Conservation (phyloP, 2,329 filamentous ascomycete species). For the Knufia petricola region DNA sequence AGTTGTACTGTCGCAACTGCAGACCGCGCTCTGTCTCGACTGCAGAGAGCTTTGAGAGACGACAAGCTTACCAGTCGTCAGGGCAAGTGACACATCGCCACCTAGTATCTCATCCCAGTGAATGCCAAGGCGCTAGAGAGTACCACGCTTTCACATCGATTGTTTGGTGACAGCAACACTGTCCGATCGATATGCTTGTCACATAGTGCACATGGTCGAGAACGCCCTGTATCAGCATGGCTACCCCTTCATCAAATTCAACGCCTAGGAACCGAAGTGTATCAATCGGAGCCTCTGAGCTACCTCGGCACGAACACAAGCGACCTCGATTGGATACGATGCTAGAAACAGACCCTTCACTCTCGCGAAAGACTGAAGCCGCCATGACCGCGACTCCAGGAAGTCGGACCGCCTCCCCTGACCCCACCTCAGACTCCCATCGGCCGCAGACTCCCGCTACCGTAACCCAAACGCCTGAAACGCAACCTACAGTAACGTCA, state of each 20-base stretch:
- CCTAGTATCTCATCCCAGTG: not conserved
- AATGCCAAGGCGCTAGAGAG: not conserved
- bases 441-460: constrained; percentile 11
- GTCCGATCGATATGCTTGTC: not conserved
- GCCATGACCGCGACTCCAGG: not conserved
- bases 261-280: constrained; percentile 21
- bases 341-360: not conserved
- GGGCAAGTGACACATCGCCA: not conserved
- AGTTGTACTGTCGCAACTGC: too few relatives aligned
- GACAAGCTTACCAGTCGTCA: too few relatives aligned
- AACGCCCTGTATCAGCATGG: constrained; percentile 14
- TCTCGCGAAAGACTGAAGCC: constrained; percentile 10
- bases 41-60: too few relatives aligned
- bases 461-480: constrained; percentile 14
- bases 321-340: constrained; percentile 16
- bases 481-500: constrained; percentile 26
- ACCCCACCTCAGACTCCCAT: not conserved
- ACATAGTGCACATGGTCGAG: not conserved
- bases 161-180: not conserved
- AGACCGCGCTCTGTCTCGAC: too few relatives aligned
- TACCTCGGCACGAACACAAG: constrained; percentile 23
- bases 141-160: not conserved
- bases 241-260: constrained; percentile 17
- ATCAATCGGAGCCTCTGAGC: constrained; percentile 19
- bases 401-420: not conserved